These are phyloP conservation scores for Fusarium redolens DNA, from an alignment of 2,329 filamentous ascomycete genomes.

Conservation along the genomic window DNA sequence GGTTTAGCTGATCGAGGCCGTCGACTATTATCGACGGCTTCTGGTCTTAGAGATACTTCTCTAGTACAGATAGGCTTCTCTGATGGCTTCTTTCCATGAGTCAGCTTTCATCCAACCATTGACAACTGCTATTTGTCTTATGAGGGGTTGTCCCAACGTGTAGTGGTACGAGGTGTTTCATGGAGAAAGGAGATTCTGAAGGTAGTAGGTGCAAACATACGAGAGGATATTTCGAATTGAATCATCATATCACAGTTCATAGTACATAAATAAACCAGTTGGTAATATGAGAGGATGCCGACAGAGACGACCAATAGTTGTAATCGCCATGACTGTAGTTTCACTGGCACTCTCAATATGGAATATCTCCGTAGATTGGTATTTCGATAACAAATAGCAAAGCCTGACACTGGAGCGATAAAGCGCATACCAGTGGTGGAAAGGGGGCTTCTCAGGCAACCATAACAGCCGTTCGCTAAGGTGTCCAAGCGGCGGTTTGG, in stretches of 20 bases:
- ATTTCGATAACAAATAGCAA: neutral
- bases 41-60: neutral
- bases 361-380: neutral
- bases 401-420: too few species aligned
- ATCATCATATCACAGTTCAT: accelerated
- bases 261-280: too few species aligned
- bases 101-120: neutral
- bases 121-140: neutral
- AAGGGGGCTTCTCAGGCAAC: too few species aligned
- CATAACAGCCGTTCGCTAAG: too few species aligned
- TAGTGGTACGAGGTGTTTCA: neutral
- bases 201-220: too few species aligned
- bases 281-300: neutral
- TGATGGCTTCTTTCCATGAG: neutral
- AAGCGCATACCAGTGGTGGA: too few species aligned
- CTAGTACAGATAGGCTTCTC: neutral
- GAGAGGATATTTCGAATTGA: neutral
- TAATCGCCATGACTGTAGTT: neutral
- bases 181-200: neutral
- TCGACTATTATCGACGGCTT: too few species aligned
- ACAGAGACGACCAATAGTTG: accelerated
- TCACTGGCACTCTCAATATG: accelerated
- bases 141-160: neutral
- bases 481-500: too few species aligned
- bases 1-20: too few species aligned